Percentiles rank a stretch among this genome's conserved stretches.
Conservation (phyloP, 1,284 basidiomycete species). For the Ustilago esculenta region DNA sequence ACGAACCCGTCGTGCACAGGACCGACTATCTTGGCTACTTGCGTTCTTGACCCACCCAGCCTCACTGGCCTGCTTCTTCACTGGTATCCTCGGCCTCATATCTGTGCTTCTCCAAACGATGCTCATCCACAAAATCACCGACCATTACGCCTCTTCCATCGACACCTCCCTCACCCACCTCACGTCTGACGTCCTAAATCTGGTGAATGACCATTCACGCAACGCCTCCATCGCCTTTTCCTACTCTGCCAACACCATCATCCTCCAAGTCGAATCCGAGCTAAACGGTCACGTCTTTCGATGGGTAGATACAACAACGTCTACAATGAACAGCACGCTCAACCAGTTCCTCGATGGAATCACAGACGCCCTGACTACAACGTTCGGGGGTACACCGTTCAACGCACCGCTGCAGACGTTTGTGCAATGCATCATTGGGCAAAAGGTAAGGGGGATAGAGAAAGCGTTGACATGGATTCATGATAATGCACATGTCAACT, state of each 20-base stretch:
- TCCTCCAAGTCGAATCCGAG: constrained; percentile 76
- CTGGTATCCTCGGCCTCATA: constrained; percentile 88
- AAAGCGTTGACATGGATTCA: constrained; percentile 90
- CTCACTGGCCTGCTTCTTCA: constrained; percentile 85
- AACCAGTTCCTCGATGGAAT: constrained; percentile 70
- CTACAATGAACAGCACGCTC: constrained; percentile 77
- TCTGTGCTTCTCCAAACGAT: constrained; percentile 85
- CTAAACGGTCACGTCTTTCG: constrained; percentile 81
- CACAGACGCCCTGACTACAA: constrained; percentile 70
- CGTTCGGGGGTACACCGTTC: constrained; percentile 73
- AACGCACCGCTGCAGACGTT: constrained; percentile 49
- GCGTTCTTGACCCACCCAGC: constrained; percentile 90
- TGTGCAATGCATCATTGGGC: constrained; percentile 79
- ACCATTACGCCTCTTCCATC: constrained; percentile 23
- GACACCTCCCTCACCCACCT: constrained; percentile 73
- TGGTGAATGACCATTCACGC: constrained; percentile 81
- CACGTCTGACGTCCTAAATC: constrained; percentile 75
- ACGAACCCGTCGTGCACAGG: constrained; percentile 11
- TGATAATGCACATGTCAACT: constrained; percentile 80
- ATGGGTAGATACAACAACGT: constrained; percentile 92
- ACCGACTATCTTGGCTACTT: constrained; percentile 77
- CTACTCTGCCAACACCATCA: constrained; percentile 76
- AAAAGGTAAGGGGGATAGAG: constrained; percentile 86
- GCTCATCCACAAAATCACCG: constrained; percentile 66
- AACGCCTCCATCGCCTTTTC: constrained; percentile 79